These are phyloP conservation scores for Bruguiera hainesii DNA, from an alignment of 441 rosid genomes.

Conservation along the genomic window DNA sequence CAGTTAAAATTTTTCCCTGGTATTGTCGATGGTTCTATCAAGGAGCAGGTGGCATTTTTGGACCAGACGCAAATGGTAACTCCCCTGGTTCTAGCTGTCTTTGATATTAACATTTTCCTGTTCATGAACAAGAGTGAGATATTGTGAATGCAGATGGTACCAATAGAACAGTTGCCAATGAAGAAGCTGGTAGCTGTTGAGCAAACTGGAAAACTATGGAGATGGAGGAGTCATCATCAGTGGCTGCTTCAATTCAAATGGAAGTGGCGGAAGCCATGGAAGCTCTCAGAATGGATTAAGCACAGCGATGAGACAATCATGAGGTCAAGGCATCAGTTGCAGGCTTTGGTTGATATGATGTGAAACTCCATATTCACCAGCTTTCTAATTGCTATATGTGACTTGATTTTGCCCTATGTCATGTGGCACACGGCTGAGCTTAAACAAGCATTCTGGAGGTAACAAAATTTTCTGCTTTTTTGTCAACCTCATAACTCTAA, in stretches of 20 bases:
- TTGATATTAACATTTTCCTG: background rate
- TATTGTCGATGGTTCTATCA: constrained; percentile 51
- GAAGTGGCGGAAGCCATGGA: constrained; percentile 96
- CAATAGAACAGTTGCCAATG: constrained; percentile 55
- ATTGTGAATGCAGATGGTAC: constrained; percentile 53
- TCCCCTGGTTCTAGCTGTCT: constrained; percentile 5
- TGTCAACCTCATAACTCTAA: background rate
- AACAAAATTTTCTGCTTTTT: constrained; percentile 9
- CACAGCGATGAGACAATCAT: constrained; percentile 69
- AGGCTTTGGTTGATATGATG: constrained; percentile 34
- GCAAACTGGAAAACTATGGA: constrained; percentile 70
- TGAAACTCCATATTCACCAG: constrained; percentile 20
- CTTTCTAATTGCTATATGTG: constrained; percentile 23
- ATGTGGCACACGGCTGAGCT: constrained; percentile 18
- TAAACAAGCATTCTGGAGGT: constrained; percentile 28
- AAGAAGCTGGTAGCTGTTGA: constrained; percentile 54
- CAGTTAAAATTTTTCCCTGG: constrained; percentile 74
- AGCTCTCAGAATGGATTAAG: constrained; percentile 72
- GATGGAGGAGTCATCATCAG: constrained; percentile 91
- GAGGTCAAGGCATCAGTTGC: constrained; percentile 50
- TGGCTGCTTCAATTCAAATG: constrained; percentile 82
- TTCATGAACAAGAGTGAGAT: constrained; percentile 11
- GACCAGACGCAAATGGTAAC: constrained; percentile 60
- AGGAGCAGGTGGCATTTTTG: constrained; percentile 49
- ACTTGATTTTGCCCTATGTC: constrained; percentile 19